Evolutionary conservation across 2,329 filamentous ascomycete species (phyloP).

Genomic region (Paraphaeosphaeria minitans): DNA sequence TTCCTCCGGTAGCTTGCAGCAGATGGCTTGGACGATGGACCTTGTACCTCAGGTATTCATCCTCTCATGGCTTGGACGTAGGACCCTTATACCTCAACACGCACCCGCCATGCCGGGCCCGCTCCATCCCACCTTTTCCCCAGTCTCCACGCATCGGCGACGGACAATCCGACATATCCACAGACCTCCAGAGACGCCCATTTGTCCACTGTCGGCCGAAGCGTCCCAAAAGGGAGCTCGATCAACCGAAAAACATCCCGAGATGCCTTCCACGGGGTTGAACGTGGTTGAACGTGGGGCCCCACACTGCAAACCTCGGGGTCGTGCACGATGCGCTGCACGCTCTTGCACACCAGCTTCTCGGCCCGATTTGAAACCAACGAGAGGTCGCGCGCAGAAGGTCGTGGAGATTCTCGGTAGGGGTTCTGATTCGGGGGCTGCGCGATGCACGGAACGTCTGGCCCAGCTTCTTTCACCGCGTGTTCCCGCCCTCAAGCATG

Average conservation of each 20-base stretch:
- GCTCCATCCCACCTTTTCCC: background rate
- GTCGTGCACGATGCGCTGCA: background rate
- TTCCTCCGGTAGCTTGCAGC: too few relatives aligned
- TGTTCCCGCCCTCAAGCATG: background rate
- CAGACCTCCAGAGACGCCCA: background rate
- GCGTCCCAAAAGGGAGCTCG: background rate
- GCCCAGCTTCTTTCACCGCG: background rate
- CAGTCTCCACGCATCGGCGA: background rate
- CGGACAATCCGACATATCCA: background rate
- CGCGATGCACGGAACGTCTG: background rate
- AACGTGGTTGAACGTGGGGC: background rate
- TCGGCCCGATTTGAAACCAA: constrained; percentile 13
- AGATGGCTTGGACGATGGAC: background rate
- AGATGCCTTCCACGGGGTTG: background rate
- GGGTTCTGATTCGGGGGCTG: background rate
- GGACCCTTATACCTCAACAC: constrained; percentile 14
- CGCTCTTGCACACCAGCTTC: background rate
- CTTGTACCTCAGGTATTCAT: constrained; percentile 19
- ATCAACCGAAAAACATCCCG: background rate
- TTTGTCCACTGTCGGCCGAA: constrained; percentile 15
- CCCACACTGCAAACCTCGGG: background rate
- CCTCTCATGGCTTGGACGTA: background rate
- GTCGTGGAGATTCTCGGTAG: constrained; percentile 15
- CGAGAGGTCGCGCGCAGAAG: background rate
- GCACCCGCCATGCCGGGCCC: background rate